Evolutionary conservation across 2,329 filamentous ascomycete species (phyloP).

Genomic region (Penicillium psychrosexuale): DNA sequence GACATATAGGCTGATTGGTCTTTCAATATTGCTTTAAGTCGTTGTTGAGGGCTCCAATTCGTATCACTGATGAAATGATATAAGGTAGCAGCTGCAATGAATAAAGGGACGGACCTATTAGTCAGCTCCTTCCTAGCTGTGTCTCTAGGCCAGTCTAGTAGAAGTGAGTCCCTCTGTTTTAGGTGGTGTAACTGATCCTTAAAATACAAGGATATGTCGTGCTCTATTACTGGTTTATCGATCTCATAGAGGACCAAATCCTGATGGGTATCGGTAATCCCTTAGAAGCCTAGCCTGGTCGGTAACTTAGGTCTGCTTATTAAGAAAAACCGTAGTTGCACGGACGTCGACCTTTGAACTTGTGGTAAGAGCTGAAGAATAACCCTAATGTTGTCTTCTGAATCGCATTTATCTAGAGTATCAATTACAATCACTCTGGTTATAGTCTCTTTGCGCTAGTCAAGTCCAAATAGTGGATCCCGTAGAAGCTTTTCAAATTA

Average conservation of each 20-base stretch:
- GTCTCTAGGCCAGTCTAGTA: slow-evolving; percentile 13
- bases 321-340: slow-evolving; percentile 25
- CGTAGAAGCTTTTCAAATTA: slow-evolving; percentile 32
- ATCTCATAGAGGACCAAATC: slow-evolving; percentile 28
- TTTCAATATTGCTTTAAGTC: slow-evolving; percentile 16
- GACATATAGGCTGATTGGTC: slow-evolving; percentile 10
- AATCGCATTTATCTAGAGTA: slow-evolving; percentile 31
- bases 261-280: slow-evolving; percentile 15
- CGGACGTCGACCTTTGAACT: slow-evolving; percentile 6
- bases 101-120: slow-evolving; percentile 12
- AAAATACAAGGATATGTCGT: slow-evolving; percentile 25
- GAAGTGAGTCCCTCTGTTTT: not conserved
- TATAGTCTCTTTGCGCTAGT: slow-evolving; percentile 1
- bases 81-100: slow-evolving; percentile 19
- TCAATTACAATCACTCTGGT: slow-evolving; percentile 25
- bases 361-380: slow-evolving; percentile 25
- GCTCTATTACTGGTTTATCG: slow-evolving; percentile 17
- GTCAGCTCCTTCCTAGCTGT: slow-evolving; percentile 4
- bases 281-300: slow-evolving; percentile 9
- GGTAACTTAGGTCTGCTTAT: slow-evolving; percentile 32
- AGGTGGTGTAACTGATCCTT: not conserved
- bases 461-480: slow-evolving; percentile 19
- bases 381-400: slow-evolving; percentile 17
- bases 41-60: slow-evolving; percentile 9
- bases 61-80: slow-evolving; percentile 13